Evolutionary conservation across 495 filamentous ascomycete genomes (phyloP), one percentile per base, ranked within the genome.

Genomic region (Aspergillus mulundensis): DNA sequence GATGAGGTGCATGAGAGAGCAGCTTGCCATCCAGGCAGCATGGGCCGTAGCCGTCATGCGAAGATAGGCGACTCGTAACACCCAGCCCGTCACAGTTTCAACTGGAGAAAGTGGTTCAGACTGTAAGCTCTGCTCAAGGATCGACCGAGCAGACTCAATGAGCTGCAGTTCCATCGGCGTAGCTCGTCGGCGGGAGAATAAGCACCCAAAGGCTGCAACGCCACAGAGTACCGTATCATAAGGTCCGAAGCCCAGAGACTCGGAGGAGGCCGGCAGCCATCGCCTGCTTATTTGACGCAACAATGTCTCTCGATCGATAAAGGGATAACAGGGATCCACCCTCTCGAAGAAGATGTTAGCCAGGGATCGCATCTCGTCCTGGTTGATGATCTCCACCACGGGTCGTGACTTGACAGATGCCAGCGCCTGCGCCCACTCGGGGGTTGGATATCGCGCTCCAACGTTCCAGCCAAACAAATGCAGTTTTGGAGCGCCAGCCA

Each of bases 381-480:
- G 66, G 0, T 75, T 67, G 21, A 81, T 59, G 23, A 74, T 66
- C 19, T 72, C 66, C 12, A 67, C 70, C 21, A 81, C 66, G 7
- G 54, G 58, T 25, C 42, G 47, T 43, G 61, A 38, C 23, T 54
- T 48, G 15, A 58, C 14, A 8, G 54, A 32, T 16, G 53, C 21
- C 28, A 59, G 39, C 4, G 58, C 23, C 8, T 48, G 50, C 10
- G 61, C 46, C 19, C 60, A 56, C 28, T 59, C 55, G 4, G 63
- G 59, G 19, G 66, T 52, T 20, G 70, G 58, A 10, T 66, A 57
- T 21, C 81, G 69, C 6, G 69, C 70, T 1, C 80, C 79, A 8
- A 75, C 62, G 60, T 83, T 81, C 81, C 81, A 84, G 2, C 72
- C 81, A 61, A 82, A 84, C 16, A 81, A 70, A 56, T 83, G 78